These are phyloP conservation scores for Metschnikowia dekortorum DNA, from an alignment of 805 yeast genomes.

Conservation along the genomic window DNA sequence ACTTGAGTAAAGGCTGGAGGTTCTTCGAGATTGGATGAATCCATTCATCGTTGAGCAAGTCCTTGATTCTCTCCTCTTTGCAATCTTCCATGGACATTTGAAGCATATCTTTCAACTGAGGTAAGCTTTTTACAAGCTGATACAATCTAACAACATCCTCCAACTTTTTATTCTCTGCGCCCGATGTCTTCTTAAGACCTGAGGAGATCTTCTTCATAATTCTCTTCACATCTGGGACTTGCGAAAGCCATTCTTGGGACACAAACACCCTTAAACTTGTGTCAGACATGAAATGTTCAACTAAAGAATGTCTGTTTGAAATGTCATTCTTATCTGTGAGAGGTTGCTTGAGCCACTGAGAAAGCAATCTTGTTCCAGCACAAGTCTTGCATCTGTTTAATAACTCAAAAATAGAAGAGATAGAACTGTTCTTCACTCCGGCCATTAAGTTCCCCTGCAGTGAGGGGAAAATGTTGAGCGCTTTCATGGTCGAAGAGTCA, in stretches of 20 bases:
- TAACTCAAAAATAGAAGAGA: slow-evolving; percentile 68
- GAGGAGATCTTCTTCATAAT: slow-evolving; percentile 59
- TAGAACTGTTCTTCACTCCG: slow-evolving; percentile 20
- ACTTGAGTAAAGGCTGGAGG: slow-evolving; percentile 52
- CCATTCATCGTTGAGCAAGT: slow-evolving; percentile 51
- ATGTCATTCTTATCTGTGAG: slow-evolving; percentile 62
- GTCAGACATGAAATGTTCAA: slow-evolving; percentile 69
- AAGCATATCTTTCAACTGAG: slow-evolving; percentile 58
- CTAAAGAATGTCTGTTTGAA: slow-evolving; percentile 64
- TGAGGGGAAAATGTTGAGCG: slow-evolving; percentile 77
- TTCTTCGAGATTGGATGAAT: slow-evolving; percentile 49
- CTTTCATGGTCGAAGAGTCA: slow-evolving; percentile 85
- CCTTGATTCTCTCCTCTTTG: slow-evolving; percentile 21
- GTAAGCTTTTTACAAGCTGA: slow-evolving; percentile 69
- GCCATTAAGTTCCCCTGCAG: slow-evolving; percentile 12
- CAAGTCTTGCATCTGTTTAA: slow-evolving; percentile 83
- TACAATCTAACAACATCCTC: slow-evolving; percentile 90
- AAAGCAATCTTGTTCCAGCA: slow-evolving; percentile 82
- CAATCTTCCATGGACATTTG: slow-evolving; percentile 38
- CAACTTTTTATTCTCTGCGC: slow-evolving; percentile 51
- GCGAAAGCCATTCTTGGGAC: slow-evolving; percentile 60
- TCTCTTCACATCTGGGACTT: slow-evolving; percentile 80
- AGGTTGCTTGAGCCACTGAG: slow-evolving; percentile 97
- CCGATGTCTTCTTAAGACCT: slow-evolving; percentile 26
- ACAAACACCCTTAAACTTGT: slow-evolving; percentile 60